phyloP scores from a whole-genome alignment of 2,329 filamentous ascomycete species.

The Bretziella fagacearum region DNA sequence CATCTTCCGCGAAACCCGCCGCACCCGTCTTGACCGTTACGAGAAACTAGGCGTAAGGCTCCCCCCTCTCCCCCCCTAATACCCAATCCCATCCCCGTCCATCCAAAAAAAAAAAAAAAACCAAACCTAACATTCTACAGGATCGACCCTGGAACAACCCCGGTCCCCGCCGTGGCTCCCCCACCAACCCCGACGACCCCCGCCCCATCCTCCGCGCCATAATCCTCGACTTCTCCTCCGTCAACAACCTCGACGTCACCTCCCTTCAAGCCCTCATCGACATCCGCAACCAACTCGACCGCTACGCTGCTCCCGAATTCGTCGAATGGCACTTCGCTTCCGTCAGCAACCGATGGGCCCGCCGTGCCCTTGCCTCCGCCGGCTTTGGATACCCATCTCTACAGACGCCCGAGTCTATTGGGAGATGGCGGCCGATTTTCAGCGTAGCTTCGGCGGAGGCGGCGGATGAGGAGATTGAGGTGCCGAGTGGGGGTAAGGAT shows the following conservation, averaged over 20 bases:
- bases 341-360: constrained; percentile 38
- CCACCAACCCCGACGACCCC: constrained; percentile 20
- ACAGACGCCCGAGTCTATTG: constrained; percentile 19
- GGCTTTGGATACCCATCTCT: constrained; percentile 35
- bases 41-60: constrained; percentile 31
- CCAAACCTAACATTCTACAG: no score
- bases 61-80: not conserved
- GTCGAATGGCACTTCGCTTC: constrained; percentile 39
- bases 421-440: constrained; percentile 22
- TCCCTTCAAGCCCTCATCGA: constrained; percentile 40
- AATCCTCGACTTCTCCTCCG: constrained; percentile 39
- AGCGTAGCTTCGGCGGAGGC: constrained; percentile 20
- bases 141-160: constrained; percentile 41
- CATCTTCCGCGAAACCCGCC: constrained; percentile 29
- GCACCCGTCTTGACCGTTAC: constrained; percentile 27
- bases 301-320: constrained; percentile 30
- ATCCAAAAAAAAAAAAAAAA: no score
- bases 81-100: constrained; percentile 1
- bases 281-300: constrained; percentile 35
- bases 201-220: constrained; percentile 35
- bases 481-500: constrained; percentile 9
- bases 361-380: constrained; percentile 35
- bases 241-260: constrained; percentile 41
- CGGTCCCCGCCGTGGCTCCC: constrained; percentile 24
- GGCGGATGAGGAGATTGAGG: constrained; percentile 7